Conservation (phyloP, 169 alveolate genomes). For the Babesia bovis region DNA sequence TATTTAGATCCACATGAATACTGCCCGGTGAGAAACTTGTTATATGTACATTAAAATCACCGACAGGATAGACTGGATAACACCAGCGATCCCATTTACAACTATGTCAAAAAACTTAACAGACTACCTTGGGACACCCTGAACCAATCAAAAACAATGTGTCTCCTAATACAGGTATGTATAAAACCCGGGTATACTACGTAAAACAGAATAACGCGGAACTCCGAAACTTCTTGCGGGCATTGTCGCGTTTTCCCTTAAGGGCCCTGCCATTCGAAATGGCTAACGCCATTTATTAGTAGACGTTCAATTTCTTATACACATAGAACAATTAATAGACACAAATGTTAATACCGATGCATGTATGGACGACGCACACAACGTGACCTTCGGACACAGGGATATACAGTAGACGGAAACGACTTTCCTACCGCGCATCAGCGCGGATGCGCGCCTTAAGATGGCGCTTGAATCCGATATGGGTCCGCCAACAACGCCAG, state of each 20-base stretch:
- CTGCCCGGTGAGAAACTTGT: constrained; percentile 51
- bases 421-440: neutral
- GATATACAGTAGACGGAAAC: neutral
- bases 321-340: neutral
- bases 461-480: neutral
- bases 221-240: constrained; percentile 4
- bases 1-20: constrained; percentile 70
- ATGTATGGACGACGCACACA: neutral
- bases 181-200: neutral
- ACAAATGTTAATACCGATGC: neutral
- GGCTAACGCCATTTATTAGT: neutral
- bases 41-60: neutral
- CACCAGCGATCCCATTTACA: neutral
- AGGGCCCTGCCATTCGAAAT: constrained; percentile 11
- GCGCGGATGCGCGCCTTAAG: neutral
- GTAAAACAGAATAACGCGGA: neutral
- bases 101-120: neutral
- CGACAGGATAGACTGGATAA: neutral
- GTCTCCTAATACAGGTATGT: constrained; percentile 1
- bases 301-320: neutral
- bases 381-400: neutral
- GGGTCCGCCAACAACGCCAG: neutral
- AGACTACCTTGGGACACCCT: neutral
- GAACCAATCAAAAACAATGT: neutral
- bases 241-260: constrained; percentile 9